Percentiles rank a stretch among this genome's conserved stretches.
Conservation (phyloP, 106 monocot species). For the Cymbidium sinense region DNA sequence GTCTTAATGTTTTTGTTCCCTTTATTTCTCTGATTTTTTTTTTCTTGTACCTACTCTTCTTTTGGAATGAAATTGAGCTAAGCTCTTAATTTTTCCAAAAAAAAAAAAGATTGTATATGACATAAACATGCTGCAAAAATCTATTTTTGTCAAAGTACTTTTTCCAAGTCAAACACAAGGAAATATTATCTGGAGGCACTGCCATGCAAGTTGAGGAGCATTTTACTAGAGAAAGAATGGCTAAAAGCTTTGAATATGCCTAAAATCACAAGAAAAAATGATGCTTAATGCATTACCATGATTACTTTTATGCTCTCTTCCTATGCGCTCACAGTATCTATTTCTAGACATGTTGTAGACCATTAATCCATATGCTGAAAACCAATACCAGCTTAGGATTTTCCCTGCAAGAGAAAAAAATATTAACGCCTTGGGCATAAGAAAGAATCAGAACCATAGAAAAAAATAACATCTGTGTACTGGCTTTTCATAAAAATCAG, state of each 20-base stretch:
- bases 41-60: too few relatives aligned
- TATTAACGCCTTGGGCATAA: not conserved
- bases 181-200: not conserved
- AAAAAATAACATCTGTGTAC: not conserved
- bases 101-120: not conserved
- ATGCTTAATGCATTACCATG: constrained; percentile 49
- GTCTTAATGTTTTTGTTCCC: too few relatives aligned
- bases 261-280: not conserved
- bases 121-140: not conserved
- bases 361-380: constrained; percentile 76
- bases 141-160: not conserved
- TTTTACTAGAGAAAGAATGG: not conserved
- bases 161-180: not conserved
- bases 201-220: not conserved
- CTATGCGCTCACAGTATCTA: constrained; percentile 95
- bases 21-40: too few relatives aligned
- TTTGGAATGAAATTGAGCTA: too few relatives aligned
- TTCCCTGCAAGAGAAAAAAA: constrained; percentile 47
- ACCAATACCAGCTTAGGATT: constrained; percentile 95
- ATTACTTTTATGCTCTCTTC: constrained; percentile 98
- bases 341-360: constrained; percentile 86
- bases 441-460: not conserved
- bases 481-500: not conserved
- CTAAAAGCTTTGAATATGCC: not conserved
- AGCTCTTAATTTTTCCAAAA: too few relatives aligned